Conservation (phyloP, 2,329 filamentous ascomycete species). For the Colletotrichum aenigma region DNA sequence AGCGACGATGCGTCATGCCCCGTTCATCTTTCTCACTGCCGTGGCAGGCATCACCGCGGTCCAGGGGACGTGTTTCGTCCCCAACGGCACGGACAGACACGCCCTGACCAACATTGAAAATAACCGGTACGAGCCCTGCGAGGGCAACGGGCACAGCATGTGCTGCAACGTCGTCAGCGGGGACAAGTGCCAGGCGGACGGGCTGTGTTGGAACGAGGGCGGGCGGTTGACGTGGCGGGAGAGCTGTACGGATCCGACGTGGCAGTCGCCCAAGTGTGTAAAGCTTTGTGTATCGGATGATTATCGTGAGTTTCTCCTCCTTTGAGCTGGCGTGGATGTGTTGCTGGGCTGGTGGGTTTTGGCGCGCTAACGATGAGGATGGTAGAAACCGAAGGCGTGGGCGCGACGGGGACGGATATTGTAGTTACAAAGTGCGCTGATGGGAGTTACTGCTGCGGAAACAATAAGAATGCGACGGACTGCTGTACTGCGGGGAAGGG, state of each 20-base stretch:
- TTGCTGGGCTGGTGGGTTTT: background rate
- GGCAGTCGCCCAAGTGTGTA: conserved; percentile 23
- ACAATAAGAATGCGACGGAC: background rate
- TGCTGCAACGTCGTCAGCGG: background rate
- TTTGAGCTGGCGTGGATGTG: background rate
- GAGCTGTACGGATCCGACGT: conserved; percentile 23
- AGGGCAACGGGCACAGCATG: background rate
- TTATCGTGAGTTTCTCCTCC: background rate
- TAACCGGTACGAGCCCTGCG: background rate
- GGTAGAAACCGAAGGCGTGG: background rate
- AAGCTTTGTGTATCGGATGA: conserved; percentile 16
- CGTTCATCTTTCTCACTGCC: background rate
- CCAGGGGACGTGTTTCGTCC: background rate
- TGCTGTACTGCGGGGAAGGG: background rate
- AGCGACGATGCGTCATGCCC: background rate
- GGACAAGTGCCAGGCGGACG: background rate
- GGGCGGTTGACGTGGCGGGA: conserved; percentile 4
- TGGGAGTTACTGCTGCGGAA: background rate
- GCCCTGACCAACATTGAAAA: background rate
- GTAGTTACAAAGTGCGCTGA: background rate
- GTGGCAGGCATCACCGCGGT: background rate
- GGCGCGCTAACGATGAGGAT: background rate
- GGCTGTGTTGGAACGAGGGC: background rate
- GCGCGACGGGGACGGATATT: background rate
- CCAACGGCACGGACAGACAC: background rate